Conservation (phyloP, 202 grass and related monocot genomes). For the Brachypodium distachyon region DNA sequence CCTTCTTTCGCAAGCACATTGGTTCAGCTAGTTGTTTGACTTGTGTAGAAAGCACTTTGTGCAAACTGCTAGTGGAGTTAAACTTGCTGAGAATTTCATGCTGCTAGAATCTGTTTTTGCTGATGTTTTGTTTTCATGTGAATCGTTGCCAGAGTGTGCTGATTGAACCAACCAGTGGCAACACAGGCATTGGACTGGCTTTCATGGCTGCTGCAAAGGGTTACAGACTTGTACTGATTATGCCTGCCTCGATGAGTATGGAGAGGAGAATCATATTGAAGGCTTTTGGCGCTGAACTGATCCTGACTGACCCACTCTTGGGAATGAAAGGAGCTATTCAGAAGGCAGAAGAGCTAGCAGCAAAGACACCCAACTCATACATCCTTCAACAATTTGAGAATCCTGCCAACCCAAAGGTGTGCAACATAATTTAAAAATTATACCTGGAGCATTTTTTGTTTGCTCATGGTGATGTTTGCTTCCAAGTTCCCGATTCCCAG, state of each 20-base stretch:
- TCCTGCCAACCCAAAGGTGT: conserved; percentile 80
- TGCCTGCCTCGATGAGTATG: conserved; percentile 88
- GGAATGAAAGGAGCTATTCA: conserved; percentile 72
- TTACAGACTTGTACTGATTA: conserved; percentile 67
- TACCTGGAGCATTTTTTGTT: neutral
- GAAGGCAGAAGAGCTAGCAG: conserved; percentile 72
- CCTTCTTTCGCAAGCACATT: neutral
- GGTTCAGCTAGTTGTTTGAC: neutral
- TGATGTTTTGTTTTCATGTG: conserved; percentile 4
- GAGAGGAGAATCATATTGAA: conserved; percentile 91
- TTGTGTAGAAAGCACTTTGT: neutral
- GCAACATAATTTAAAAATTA: neutral
- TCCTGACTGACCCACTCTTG: conserved; percentile 70
- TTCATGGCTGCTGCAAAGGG: conserved; percentile 90
- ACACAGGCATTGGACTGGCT: conserved; percentile 86
- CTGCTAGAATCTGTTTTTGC: neutral
- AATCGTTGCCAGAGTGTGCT: conserved; percentile 62
- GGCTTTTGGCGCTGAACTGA: conserved; percentile 78
- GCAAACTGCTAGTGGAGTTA: neutral
- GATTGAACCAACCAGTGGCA: conserved; percentile 89
- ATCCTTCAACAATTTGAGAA: conserved; percentile 96
- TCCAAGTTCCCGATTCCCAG: neutral
- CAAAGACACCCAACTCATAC: conserved; percentile 61
- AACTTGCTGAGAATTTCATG: neutral
- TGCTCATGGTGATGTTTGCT: neutral